Evolutionary conservation across 768 basidiomycete genomes (phyloP).

Genomic region (Wakefieldia striispora): DNA sequence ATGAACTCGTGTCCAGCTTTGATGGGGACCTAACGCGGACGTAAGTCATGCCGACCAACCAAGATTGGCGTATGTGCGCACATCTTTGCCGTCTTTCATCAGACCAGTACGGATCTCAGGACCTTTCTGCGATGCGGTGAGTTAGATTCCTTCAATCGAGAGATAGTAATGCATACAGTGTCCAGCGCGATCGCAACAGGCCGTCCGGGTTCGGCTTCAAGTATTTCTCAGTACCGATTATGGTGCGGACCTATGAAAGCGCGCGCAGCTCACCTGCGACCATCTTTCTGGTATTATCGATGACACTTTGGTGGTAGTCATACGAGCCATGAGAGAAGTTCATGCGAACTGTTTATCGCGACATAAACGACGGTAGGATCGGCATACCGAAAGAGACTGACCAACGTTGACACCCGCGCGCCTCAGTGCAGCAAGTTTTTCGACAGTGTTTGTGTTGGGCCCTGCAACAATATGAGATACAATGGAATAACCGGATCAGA

Average conservation of each 20-base stretch:
- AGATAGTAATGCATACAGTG: slow-evolving; percentile 57
- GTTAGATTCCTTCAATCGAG: not conserved
- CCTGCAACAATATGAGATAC: slow-evolving; percentile 44
- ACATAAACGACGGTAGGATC: slow-evolving; percentile 6
- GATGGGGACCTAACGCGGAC: slow-evolving; percentile 62
- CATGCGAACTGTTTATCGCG: slow-evolving; percentile 79
- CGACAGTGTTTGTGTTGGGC: slow-evolving; percentile 91
- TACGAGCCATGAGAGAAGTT: slow-evolving; percentile 99
- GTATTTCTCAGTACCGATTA: slow-evolving; percentile 3
- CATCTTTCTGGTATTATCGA: slow-evolving; percentile 93
- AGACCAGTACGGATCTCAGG: slow-evolving; percentile 98
- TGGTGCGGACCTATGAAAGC: not conserved
- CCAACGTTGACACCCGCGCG: slow-evolving; percentile 97
- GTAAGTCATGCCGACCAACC: slow-evolving; percentile 4
- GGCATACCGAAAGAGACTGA: slow-evolving; percentile 39
- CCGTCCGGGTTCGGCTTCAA: slow-evolving; percentile 63
- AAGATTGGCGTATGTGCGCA: slow-evolving; percentile 41
- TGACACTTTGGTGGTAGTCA: slow-evolving; percentile 98
- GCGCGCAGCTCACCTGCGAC: slow-evolving; percentile 55
- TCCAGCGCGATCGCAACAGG: slow-evolving; percentile 98
- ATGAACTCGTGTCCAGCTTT: slow-evolving; percentile 91
- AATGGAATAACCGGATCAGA: not conserved
- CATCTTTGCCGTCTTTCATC: slow-evolving; percentile 84
- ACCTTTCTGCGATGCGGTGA: slow-evolving; percentile 70
- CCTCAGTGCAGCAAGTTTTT: slow-evolving; percentile 81